A percentile compares a stretch with the other conserved stretches of the same genome.
Evolutionary conservation across 192 early-diverging fungal genomes (phyloP).

Genomic region (Coemansia sp.): DNA sequence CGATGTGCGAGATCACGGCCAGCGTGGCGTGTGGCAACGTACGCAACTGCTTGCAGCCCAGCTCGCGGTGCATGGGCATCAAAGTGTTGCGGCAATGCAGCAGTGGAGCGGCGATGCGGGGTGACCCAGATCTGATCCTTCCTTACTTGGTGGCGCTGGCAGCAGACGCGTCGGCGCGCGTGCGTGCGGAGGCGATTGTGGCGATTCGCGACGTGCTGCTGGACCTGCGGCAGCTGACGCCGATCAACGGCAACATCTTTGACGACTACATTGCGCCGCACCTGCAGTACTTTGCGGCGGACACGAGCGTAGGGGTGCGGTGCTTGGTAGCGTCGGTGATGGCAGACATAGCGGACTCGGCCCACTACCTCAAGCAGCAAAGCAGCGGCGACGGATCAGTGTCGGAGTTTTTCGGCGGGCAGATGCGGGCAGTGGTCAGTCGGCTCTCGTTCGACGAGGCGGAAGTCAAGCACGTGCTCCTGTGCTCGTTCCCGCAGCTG

Average conservation of each 20-base stretch:
- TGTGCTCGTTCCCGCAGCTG: constrained; percentile 56
- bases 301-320: constrained; percentile 75
- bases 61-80: constrained; percentile 44
- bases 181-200: constrained; percentile 42
- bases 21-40: constrained; percentile 43
- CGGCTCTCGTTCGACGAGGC: constrained; percentile 78
- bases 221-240: constrained; percentile 74
- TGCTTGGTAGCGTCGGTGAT: constrained; percentile 83
- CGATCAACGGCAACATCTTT: constrained; percentile 83
- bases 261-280: constrained; percentile 86
- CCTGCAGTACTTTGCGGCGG: constrained; percentile 66
- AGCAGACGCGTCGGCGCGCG: constrained; percentile 31
- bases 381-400: neutral
- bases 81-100: constrained; percentile 38
- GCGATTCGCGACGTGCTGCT: constrained; percentile 51
- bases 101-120: constrained; percentile 19
- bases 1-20: constrained; percentile 37
- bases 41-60: constrained; percentile 43
- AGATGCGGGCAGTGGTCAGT: constrained; percentile 75
- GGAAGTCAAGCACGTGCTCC: constrained; percentile 80
- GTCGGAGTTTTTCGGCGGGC: constrained; percentile 50
- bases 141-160: constrained; percentile 46
- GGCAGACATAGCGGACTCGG: constrained; percentile 73
- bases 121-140: constrained; percentile 38
- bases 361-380: constrained; percentile 37